Base-by-base conservation (phyloP, 2,329 filamentous ascomycete species). In the Fusarium nelsonii region DNA sequence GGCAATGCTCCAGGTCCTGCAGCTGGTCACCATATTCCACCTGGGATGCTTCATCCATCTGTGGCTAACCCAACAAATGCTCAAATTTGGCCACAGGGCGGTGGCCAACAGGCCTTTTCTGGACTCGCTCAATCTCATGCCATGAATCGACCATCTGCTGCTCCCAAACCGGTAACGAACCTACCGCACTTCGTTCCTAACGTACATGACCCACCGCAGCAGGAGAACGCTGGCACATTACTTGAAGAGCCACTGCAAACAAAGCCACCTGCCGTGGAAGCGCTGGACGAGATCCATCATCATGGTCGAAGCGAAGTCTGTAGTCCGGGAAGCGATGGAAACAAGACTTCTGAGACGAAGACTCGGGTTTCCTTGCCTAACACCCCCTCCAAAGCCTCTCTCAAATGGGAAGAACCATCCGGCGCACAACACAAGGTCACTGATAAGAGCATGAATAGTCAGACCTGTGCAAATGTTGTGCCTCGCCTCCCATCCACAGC, bases 211-310 rank as follows among this genome's bases (percentile, higher is more conserved):
- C 28, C 39, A 20, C 6, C 28, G 12, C 40, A 39, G 4, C 32
- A 15, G 34, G 28, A 57, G 12, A 37, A 48, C 20, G 37, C 37
- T 8, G n/a, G 40, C n/a, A 32, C 53, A 34, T 3, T 34, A 14
- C 4, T 39, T 6, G 34, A 64, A 14, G 65, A 69, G 28, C 51
- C 44, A 28, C 32, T 60, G 8, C 77, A 76, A 51, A 76, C 74
- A 8, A 79, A 80, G 57, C 73, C 73, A 10, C 69, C 73, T 3
- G 70, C 69, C 2, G 77, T 79, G 40, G 76, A 78, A 44, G 65
- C 61, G 0, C 30, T 77, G 32, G 61, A 65, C 39, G 51, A 55
- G 5, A 66, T 65, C 6, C 36, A 48, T 12, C 16, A 34, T 8
- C 30, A 34, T 20, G 58, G 50, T 41, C 50, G 46, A 28, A 23